phyloP scores from a whole-genome alignment of 257 asterid genomes.

The Gardenia jasminoides region DNA sequence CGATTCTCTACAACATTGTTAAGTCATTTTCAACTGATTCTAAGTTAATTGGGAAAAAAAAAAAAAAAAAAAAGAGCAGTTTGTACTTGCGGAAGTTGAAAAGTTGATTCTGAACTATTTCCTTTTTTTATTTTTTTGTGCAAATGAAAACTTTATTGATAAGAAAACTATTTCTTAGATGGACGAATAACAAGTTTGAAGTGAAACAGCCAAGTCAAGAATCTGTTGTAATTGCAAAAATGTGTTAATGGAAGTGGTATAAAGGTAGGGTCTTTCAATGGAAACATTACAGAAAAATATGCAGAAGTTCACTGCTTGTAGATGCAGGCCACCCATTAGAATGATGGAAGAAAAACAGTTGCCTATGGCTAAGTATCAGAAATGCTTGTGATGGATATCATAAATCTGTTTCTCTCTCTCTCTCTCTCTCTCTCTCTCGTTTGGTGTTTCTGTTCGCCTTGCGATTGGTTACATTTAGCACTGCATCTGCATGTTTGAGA shows the following conservation, averaged over 20 bases:
- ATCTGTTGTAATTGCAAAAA: background rate
- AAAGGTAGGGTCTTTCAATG: background rate
- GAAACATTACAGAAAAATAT: background rate
- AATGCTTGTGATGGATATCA: background rate
- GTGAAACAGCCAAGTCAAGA: background rate
- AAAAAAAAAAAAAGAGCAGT: too few species aligned
- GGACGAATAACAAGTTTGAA: background rate
- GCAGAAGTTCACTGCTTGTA: background rate
- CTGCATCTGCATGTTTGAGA: too few species aligned
- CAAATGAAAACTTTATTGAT: too few species aligned
- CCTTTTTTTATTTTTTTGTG: too few species aligned
- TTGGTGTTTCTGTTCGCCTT: too few species aligned
- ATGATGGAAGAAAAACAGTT: background rate
- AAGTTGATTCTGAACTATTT: background rate
- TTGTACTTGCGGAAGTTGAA: too few species aligned
- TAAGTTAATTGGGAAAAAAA: background rate
- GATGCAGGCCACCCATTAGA: background rate
- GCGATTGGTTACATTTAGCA: too few species aligned
- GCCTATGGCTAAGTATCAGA: background rate
- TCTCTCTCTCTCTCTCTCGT: too few species aligned
- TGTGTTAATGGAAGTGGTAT: background rate
- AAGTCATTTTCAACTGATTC: background rate
- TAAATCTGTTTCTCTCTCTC: too few species aligned
- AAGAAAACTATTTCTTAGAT: background rate
- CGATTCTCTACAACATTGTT: background rate